Conservation (phyloP, 108 stramenopile genomes). For the Nitzschia sp. region DNA sequence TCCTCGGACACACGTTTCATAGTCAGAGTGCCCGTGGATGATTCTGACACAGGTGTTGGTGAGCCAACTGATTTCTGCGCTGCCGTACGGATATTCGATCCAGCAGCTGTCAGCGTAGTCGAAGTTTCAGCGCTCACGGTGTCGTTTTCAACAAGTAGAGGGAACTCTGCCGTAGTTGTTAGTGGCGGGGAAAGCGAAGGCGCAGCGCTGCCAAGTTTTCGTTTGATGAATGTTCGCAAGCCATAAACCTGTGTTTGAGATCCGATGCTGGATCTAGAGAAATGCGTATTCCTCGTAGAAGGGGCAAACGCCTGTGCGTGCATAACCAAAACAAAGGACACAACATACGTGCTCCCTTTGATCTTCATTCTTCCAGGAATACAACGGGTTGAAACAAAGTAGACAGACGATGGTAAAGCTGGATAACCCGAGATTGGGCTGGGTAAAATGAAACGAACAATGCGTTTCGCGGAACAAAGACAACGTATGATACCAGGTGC, state of each 20-base stretch:
- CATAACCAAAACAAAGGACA: background rate
- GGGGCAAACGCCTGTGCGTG: constrained; percentile 2
- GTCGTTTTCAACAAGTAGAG: too few relatives aligned
- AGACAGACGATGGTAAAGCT: too few relatives aligned
- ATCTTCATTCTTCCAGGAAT: background rate
- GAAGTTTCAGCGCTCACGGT: too few relatives aligned
- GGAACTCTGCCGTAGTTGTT: background rate
- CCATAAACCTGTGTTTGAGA: background rate
- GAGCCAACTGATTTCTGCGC: background rate
- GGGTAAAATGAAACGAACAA: too few relatives aligned
- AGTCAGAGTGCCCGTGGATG: background rate
- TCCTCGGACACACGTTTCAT: background rate
- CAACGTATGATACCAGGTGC: too few relatives aligned
- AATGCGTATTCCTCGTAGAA: background rate
- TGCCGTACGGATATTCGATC: too few relatives aligned
- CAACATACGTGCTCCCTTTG: background rate
- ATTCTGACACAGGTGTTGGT: background rate
- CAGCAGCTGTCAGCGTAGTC: too few relatives aligned
- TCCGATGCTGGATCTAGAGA: background rate
- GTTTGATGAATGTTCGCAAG: constrained; percentile 3
- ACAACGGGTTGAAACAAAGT: background rate
- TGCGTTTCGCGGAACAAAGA: too few relatives aligned
- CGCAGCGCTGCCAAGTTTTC: background rate
- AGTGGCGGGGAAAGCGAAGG: background rate
- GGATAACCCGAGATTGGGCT: too few relatives aligned